Evolutionary conservation across 2,329 filamentous ascomycete genomes (phyloP), one percentile per base, ranked within the genome.

Genomic region (Beauveria sp.): DNA sequence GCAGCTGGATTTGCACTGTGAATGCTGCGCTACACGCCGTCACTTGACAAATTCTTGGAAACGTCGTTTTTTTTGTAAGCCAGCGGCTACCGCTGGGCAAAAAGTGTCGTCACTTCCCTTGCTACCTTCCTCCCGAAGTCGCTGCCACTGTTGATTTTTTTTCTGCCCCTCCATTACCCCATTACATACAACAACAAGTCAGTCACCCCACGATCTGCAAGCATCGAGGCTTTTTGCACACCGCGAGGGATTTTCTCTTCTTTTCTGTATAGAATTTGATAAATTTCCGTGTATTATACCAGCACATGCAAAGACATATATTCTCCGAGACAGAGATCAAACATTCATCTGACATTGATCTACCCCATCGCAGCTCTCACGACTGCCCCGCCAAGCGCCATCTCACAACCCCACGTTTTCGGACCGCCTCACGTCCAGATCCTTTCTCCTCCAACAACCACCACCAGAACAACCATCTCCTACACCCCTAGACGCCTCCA

Each of bases 361-460:
- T 18, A 24, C 40, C 34, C 7, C 40, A 22, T 30, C 20, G 30
- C 57, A 53, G 57, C 28, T 54, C 50, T 37, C 28, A 47, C 57
- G 28, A 47, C 37, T 44, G 26, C 59, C 59, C 59, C 52, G 59
- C 59, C 59, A 61, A 46, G 53, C 46, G 52, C 46, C 22, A 37
- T 51, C 56, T 55, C 56, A 51, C 59, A 56, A 37, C 59, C 59
- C 59, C 59, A 61, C 59, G 59, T 61, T 46, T 47, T 51, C 44
- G 24, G n/a, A 20, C n/a, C 8, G 22, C 40, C 40, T 43, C 48
- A 37, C 18, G 14, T 51, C 46, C 44, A 7, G 55, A 34, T 54
- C 20, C 20, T 57, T 34, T 47, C n/a, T n/a, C 34, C 28, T 16
- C 24, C 40, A 16, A 26, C 26, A 20, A 37, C 9, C 16, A 28